Evolutionary conservation across 805 yeast species (phyloP).

Genomic region (Cyberlindnera euphorbiiphila): DNA sequence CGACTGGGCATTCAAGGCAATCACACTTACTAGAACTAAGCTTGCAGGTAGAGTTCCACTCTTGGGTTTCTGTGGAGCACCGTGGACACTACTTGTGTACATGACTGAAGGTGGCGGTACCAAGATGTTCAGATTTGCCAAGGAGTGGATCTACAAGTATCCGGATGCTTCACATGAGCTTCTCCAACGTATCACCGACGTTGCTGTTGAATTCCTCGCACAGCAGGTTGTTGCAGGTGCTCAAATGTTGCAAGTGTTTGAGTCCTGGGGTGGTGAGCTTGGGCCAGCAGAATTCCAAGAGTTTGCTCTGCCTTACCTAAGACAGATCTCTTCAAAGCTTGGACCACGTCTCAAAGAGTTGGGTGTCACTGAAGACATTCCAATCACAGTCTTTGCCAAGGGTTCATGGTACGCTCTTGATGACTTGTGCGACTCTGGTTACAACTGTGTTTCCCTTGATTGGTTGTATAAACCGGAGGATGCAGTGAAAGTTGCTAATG

Average conservation of each 20-base stretch:
- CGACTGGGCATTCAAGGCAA: constrained; percentile 94
- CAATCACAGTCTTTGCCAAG: constrained; percentile 88
- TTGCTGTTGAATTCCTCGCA: constrained; percentile 88
- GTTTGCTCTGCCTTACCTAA: constrained; percentile 84
- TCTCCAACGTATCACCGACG: constrained; percentile 76
- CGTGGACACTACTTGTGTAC: constrained; percentile 95
- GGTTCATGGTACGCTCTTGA: constrained; percentile 97
- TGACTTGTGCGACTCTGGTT: constrained; percentile 74
- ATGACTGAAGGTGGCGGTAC: constrained; percentile 98
- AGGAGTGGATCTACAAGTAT: constrained; percentile 85
- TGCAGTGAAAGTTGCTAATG: constrained; percentile 70
- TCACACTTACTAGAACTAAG: constrained; percentile 82
- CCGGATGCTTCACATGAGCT: constrained; percentile 69
- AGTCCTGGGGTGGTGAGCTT: constrained; percentile 96
- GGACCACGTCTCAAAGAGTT: constrained; percentile 68
- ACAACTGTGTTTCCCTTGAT: constrained; percentile 86
- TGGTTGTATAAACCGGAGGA: constrained; percentile 85
- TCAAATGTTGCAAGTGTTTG: constrained; percentile 95
- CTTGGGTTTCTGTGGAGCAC: constrained; percentile 95
- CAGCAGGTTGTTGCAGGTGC: constrained; percentile 97
- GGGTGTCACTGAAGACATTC: constrained; percentile 68
- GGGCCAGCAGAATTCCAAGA: constrained; percentile 86
- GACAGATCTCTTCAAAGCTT: constrained; percentile 65
- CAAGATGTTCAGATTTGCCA: constrained; percentile 83
- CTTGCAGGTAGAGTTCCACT: constrained; percentile 89